These are phyloP conservation scores for Craspedostauros australis DNA, from an alignment of 108 stramenopile genomes.

Conservation along the genomic window DNA sequence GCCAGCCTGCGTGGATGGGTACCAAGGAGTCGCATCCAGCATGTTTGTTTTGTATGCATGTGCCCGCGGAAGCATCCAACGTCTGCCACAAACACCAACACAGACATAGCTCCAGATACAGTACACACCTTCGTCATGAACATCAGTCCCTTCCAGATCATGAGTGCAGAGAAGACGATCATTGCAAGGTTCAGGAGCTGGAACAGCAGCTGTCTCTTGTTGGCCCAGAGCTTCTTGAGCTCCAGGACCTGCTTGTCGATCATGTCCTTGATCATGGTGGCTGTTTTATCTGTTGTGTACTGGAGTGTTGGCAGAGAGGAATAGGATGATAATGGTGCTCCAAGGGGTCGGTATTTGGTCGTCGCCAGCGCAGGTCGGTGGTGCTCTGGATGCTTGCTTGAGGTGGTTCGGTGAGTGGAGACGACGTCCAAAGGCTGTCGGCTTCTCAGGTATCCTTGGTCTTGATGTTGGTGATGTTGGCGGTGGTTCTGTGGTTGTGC, in stretches of 20 bases:
- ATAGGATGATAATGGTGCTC: no score
- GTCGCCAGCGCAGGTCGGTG: no score
- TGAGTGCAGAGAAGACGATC: constrained; percentile 98
- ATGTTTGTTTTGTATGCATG: neutral
- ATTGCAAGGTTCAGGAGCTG: constrained; percentile 97
- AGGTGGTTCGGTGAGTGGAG: no score
- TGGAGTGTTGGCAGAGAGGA: neutral
- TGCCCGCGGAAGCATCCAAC: neutral
- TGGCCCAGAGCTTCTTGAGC: constrained; percentile 99
- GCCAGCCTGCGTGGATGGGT: no score
- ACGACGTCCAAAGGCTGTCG: no score
- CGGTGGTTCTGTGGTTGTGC: no score
- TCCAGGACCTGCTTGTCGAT: constrained; percentile 89
- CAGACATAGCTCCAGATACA: neutral
- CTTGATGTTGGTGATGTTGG: no score
- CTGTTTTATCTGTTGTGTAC: neutral
- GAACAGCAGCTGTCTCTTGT: constrained; percentile 93
- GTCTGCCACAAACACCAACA: neutral
- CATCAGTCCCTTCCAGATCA: constrained; percentile 99
- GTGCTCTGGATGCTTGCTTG: no score
- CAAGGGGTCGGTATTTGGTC: no score
- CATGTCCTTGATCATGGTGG: constrained; percentile 75
- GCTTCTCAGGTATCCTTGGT: no score
- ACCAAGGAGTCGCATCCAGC: neutral
- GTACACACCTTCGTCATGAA: constrained; percentile 84